Conservation (phyloP, 257 asterid species). For the Petunia axillaris region DNA sequence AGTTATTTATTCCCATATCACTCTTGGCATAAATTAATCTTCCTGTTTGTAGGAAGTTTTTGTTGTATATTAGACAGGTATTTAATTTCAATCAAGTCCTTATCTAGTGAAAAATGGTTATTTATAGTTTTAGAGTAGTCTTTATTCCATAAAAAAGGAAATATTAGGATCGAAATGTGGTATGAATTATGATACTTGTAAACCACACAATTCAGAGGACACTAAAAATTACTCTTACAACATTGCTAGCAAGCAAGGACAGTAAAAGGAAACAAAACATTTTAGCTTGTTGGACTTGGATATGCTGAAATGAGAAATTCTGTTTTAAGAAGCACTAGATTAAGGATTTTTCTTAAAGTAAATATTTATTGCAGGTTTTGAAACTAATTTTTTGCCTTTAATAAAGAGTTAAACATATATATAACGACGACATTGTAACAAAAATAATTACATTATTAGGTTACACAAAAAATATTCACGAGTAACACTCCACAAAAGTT, state of each 20-base stretch:
- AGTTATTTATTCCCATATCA: neutral
- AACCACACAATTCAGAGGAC: too few species aligned
- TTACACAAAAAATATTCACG: too few species aligned
- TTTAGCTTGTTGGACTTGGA: too few species aligned
- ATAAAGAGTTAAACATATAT: too few species aligned
- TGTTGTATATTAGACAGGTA: neutral
- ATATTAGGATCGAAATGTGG: neutral
- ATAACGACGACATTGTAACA: too few species aligned
- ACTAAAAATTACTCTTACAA: too few species aligned
- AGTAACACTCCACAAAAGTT: too few species aligned
- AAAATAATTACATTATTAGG: too few species aligned
- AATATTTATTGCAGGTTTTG: neutral
- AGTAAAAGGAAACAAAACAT: too few species aligned
- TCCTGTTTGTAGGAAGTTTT: neutral
- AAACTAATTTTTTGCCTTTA: neutral
- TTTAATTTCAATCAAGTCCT: neutral
- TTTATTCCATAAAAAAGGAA: neutral
- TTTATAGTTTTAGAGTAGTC: neutral
- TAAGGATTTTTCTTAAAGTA: neutral
- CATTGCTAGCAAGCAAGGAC: too few species aligned
- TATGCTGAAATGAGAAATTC: neutral
- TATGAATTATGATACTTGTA: too few species aligned
- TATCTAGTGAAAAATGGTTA: neutral
- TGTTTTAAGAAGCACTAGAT: too few species aligned
- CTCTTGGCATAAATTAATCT: neutral